These are phyloP conservation scores for Fusarium paranaense DNA, from an alignment of 2,329 filamentous ascomycete genomes.

Conservation along the genomic window DNA sequence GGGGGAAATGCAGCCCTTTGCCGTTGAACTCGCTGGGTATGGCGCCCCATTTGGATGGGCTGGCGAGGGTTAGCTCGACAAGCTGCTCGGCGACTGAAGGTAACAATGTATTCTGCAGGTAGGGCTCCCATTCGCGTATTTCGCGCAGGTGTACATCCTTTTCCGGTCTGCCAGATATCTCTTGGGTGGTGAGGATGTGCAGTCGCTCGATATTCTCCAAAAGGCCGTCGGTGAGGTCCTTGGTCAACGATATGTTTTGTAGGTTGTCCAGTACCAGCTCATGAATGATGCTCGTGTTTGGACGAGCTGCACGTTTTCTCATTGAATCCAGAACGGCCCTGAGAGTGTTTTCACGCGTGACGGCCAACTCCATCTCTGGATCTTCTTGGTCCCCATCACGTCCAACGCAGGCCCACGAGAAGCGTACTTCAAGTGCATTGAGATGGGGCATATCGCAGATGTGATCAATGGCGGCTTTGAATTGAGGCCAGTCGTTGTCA, in stretches of 20 bases:
- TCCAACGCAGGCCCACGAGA: not conserved
- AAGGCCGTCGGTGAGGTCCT: conserved; percentile 12
- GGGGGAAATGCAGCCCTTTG: conserved; percentile 30
- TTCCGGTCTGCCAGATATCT: not conserved
- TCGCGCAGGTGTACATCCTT: conserved; percentile 20
- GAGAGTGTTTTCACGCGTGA: not conserved
- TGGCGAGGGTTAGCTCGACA: conserved; percentile 33
- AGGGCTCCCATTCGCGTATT: conserved; percentile 27
- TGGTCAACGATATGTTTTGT: conserved; percentile 27
- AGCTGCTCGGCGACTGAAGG: conserved; percentile 28
- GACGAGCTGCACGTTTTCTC: not conserved
- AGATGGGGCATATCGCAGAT: conserved; percentile 12
- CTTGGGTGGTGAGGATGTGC: conserved; percentile 11
- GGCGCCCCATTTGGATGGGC: conserved; percentile 31
- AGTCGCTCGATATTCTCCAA: conserved; percentile 29
- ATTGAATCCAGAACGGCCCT: not conserved
- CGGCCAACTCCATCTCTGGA: not conserved
- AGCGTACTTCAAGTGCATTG: not conserved
- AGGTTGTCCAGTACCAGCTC: conserved; percentile 34
- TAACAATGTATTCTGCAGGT: conserved; percentile 30
- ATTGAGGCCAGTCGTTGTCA: not conserved
- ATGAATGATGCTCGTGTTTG: not conserved
- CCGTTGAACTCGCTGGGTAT: conserved; percentile 37
- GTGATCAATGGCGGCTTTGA: not conserved
- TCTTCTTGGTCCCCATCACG: not conserved